A percentile compares a stretch with the other conserved stretches of the same genome.
Conservation (phyloP, 1,284 basidiomycete genomes). For the Volvariella volvacea region DNA sequence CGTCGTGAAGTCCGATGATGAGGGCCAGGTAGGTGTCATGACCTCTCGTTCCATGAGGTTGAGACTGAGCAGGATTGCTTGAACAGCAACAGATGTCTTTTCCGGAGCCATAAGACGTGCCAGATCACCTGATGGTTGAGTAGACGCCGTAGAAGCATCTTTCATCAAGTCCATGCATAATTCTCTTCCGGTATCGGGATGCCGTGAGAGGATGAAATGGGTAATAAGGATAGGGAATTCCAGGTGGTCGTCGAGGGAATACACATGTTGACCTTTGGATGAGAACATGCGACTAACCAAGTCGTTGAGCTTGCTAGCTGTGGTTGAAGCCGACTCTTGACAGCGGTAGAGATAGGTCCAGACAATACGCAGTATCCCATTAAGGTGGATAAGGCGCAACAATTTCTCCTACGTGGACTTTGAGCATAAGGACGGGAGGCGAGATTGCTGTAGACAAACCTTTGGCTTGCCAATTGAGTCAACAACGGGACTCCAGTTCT, state of each 20-base stretch:
- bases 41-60: conserved; percentile 69
- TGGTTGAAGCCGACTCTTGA: conserved; percentile 77
- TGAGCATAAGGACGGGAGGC: conserved; percentile 3
- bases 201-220: conserved; percentile 80
- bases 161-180: conserved; percentile 76
- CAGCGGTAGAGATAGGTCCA: conserved; percentile 97
- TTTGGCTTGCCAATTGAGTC: conserved; percentile 72
- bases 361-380: conserved; percentile 77
- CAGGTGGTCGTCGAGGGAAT: conserved; percentile 69
- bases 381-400: conserved; percentile 69
- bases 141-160: conserved; percentile 42
- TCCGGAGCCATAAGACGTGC: conserved; percentile 57
- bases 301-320: conserved; percentile 71
- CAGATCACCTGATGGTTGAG: conserved; percentile 31
- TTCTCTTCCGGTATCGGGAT: conserved; percentile 84
- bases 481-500: conserved; percentile 80
- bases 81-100: conserved; percentile 68
- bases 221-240: conserved; percentile 77
- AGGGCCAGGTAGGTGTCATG: conserved; percentile 70
- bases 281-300: conserved; percentile 82
- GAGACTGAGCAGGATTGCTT: conserved; percentile 74
- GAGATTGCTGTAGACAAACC: conserved; percentile 32
- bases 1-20: conserved; percentile 60
- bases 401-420: conserved; percentile 63
- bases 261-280: conserved; percentile 41